Base-by-base conservation (phyloP, 2,329 filamentous ascomycete genomes). In the Sporothrix curviconia region DNA sequence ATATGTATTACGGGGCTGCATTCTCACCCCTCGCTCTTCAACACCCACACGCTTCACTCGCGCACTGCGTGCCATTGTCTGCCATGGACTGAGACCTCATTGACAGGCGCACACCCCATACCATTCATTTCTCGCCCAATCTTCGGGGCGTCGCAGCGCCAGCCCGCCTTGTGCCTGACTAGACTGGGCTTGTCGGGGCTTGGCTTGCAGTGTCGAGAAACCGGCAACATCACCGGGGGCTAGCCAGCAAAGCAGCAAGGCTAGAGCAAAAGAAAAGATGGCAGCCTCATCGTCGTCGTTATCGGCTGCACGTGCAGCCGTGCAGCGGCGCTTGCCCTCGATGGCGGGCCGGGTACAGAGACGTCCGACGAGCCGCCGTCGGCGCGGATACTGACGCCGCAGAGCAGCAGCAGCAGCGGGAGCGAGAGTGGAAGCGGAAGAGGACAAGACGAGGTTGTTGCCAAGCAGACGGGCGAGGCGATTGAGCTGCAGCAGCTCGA, bases 331-430 rank as follows among this genome's bases (percentile, higher is more conserved):
- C 34, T 11, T 30, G 36, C 5, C 5, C 14, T 11, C 4, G 44
- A 30, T 7, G 24, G 32, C 19, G 32, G 47, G 19, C 15, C 28
- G 12, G 34, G 34, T 4, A 53, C 50, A 5, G 50, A 53, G 12
- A 53, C 50, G 28, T 53, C 50, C 19, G 50, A 53, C 37, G 50
- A 42, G 24, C 30, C 40, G 44, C 39, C 54, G 22, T 57, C 58
- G 54, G 53, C 49, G 15, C 43, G 30, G 43, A 12, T 52, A 19
- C 22, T 61, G 49, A 61, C 59, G n/a, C 59, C 59, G 1, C 57
- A 56, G 28, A 62, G 60, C 28, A 61, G 58, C 51, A 51, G 36
- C 43, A 60, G 60, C 24, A 61, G 58, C 40, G 22, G 37, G 30
- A 51, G 59, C 43, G 32, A 51, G 9, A 40, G 63, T 59, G 54